Evolutionary conservation across 2,329 filamentous ascomycete genomes (phyloP), one percentile per base, ranked within the genome.

Genomic region (Phyllachora maydis): DNA sequence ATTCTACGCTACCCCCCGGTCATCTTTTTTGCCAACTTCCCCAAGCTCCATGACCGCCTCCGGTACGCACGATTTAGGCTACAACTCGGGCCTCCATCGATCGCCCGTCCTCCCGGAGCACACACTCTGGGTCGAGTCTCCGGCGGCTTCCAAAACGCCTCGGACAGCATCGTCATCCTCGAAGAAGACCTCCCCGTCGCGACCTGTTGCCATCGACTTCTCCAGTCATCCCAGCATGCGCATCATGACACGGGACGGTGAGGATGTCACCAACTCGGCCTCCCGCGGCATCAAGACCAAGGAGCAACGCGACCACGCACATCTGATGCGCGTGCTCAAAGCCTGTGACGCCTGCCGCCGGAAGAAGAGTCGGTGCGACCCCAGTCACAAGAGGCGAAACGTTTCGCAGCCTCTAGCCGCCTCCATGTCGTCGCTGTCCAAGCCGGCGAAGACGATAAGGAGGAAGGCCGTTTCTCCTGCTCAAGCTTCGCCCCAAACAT

Each of bases 251-350:
- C 61, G 56, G 39, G 65, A 68, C 31, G 67, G 67, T 22, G 46
- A 49, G 19, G 67, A 73, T 38, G 59, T 73, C 26, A 73, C 67
- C 21, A 63, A 67, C 41, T 56, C 59, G 26, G 62, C 63, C 9
- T 65, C 63, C 10, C 56, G 66, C 18, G 65, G 65, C 16, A 65
- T 58, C 41, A 72, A 71, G 49, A 68, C 67, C 24, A 68, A 67
- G 52, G 66, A 71, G 49, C 66, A 72, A 49, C 57, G 67, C 16
- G 65, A 71, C 25, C 67, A 71, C 37, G 67, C 67, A 5, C 65
- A 70, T 33, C 46, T 71, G 22, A 72, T 73, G 62, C 53, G 67
- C 29, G 65, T 67, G 38, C 64, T 71, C 40, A 70, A 70, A 47
- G 67, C 67, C n/a, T 73, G 67, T 39, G 60, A 68, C 20, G 49